These are phyloP conservation scores for Blastocladiella emersonii DNA, from an alignment of 371 early-diverging fungal genomes.

Conservation along the genomic window DNA sequence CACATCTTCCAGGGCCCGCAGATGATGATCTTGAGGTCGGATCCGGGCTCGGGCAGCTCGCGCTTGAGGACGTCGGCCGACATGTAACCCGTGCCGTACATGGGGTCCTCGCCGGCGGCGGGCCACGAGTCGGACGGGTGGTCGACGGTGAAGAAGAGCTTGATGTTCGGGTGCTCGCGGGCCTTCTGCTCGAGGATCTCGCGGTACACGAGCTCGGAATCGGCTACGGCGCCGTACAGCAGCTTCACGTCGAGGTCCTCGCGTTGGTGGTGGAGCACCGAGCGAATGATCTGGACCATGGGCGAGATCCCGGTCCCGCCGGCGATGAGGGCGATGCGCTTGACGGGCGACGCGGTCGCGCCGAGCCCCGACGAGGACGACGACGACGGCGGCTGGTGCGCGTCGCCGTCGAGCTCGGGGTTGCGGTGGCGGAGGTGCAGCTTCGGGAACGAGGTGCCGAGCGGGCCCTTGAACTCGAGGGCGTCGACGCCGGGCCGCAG, in stretches of 20 bases:
- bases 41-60: neutral
- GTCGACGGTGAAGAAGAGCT: constrained; percentile 5
- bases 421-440: neutral
- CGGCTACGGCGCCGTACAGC: neutral
- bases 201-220: neutral
- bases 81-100: constrained; percentile 3
- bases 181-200: neutral
- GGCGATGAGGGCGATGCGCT: neutral
- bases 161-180: neutral
- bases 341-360: neutral
- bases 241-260: constrained; percentile 3
- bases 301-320: constrained; percentile 3
- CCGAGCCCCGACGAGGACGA: too few species aligned
- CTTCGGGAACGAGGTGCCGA: neutral
- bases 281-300: constrained; percentile 4
- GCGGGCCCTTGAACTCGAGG: constrained; percentile 5
- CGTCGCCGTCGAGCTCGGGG: neutral
- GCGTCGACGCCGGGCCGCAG: neutral
- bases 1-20: constrained; percentile 6
- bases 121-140: neutral
- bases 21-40: neutral
- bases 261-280: constrained; percentile 2
- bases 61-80: neutral
- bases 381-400: too few species aligned
- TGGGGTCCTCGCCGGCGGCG: neutral